A percentile compares a stretch with the other conserved stretches of the same genome.
Evolutionary conservation across 176 grass and related monocot genomes (phyloP).

Genomic region (Juncus inflexus): DNA sequence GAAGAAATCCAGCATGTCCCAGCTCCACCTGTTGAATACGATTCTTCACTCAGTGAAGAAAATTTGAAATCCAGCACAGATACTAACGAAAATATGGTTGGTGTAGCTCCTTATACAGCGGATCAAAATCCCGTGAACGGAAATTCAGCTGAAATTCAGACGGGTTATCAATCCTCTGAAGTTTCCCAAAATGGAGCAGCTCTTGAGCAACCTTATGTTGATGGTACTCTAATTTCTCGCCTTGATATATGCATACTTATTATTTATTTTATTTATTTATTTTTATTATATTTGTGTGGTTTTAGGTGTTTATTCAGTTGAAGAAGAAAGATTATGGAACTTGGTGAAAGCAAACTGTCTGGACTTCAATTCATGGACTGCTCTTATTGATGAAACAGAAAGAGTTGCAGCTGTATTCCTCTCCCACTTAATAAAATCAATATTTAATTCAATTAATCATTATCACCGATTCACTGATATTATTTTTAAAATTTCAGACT

Average conservation of each 20-base stretch:
- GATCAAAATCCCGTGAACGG: conserved; percentile 55
- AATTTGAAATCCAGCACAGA: conserved; percentile 1
- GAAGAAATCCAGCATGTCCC: conserved; percentile 39
- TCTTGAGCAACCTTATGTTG: conserved; percentile 51
- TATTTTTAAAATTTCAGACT: conserved; percentile 36
- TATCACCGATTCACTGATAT: background rate
- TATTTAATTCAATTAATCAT: background rate
- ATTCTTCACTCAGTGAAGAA: conserved; percentile 20
- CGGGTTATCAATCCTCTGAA: conserved; percentile 49
- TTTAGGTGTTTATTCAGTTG: conserved; percentile 59
- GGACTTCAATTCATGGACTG: conserved; percentile 88
- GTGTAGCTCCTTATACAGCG: conserved; percentile 28
- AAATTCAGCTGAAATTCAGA: conserved; percentile 25
- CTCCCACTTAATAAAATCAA: background rate
- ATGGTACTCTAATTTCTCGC: conserved; percentile 45
- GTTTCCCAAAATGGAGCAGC: conserved; percentile 53
- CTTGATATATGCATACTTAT: background rate
- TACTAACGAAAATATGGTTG: conserved; percentile 21
- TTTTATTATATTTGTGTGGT: conserved; percentile 17
- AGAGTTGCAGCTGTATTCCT: conserved; percentile 57
- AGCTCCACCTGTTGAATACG: conserved; percentile 2
- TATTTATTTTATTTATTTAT: background rate
- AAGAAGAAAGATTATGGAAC: conserved; percentile 92
- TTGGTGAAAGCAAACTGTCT: conserved; percentile 55
- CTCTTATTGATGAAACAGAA: conserved; percentile 94